Base-by-base conservation (phyloP, 352 stramenopile genomes). In the Elongisporangium anandrum region DNA sequence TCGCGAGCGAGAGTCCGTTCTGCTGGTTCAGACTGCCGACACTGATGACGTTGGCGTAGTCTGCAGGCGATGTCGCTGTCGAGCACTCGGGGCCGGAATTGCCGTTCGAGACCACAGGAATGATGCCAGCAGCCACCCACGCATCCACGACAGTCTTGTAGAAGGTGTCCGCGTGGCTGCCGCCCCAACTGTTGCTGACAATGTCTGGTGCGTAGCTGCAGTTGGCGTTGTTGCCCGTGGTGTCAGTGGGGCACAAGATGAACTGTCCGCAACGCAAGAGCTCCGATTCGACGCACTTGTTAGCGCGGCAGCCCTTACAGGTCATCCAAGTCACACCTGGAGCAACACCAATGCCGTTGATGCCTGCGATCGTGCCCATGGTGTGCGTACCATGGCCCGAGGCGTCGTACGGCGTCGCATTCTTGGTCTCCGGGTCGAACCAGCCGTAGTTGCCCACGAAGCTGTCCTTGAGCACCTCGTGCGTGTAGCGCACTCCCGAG, bases 111-210 rank as follows among this genome's bases (percentile, higher is more conserved):
- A 83, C 79, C 41, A 85, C 21, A 12, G 73, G 71, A 15, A 81
- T 69, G 53, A 83, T 85, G 22, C 64, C 73, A 8, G 73, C 75
- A 10, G 54, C 52, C 41, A 57, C 63, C 75, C 76, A 85, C 15
- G 69, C 69, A 17, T 68, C 64, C 41, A 83, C 56, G 29, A 70
- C 71, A 5, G 61, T 59, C 1, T 60, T 57, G 45, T 78, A 80
- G 19, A 59, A 64, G 21, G 57, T 62, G 51, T 65, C 55, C 8
- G 60, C 69, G 20, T 57, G 60, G 20, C 34, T 10, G 6, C 29
- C 52, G 3, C 68, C 73, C 76, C 76, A 85, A 58, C 70, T 81
- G 61, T 83, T 85, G 60, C 75, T 85, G n/a, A 85, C 61, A 8
- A 85, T 59, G 50, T 69, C 63, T 15, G 74, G 74, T 2, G 69